Evolutionary conservation across 305 asterid genomes (phyloP).

Genomic region (Lippia alba): DNA sequence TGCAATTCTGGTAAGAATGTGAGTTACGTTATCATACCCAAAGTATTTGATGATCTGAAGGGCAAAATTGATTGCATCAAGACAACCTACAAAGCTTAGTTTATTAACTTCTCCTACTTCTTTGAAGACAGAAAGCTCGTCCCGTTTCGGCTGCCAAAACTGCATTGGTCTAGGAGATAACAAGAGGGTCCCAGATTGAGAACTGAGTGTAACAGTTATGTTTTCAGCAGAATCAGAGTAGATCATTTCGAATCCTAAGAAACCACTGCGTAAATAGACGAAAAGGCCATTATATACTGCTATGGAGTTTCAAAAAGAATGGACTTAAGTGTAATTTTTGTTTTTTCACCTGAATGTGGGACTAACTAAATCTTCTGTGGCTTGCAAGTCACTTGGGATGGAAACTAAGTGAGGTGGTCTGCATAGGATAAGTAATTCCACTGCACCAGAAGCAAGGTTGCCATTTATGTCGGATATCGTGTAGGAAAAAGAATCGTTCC

Average conservation of each 20-base stretch:
- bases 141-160: slow-evolving; percentile 69
- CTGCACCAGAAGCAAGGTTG: slow-evolving; percentile 73
- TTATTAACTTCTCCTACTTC: slow-evolving; percentile 41
- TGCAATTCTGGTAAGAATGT: neutral
- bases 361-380: slow-evolving; percentile 69
- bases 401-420: slow-evolving; percentile 80
- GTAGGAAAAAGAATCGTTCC: slow-evolving; percentile 76
- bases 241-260: slow-evolving; percentile 65
- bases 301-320: neutral
- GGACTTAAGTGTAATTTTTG: slow-evolving; percentile 1
- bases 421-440: slow-evolving; percentile 63
- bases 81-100: slow-evolving; percentile 61
- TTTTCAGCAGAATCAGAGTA: slow-evolving; percentile 73
- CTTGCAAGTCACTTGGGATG: slow-evolving; percentile 67
- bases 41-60: slow-evolving; percentile 75
- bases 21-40: slow-evolving; percentile 52
- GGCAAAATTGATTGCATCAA: slow-evolving; percentile 72
- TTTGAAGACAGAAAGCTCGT: slow-evolving; percentile 45
- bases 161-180: slow-evolving; percentile 71
- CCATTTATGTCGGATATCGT: slow-evolving; percentile 66
- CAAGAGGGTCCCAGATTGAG: slow-evolving; percentile 59
- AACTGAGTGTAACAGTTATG: slow-evolving; percentile 60
- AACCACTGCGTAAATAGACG: slow-evolving; percentile 69
- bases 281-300: neutral
- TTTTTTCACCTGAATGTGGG: slow-evolving; percentile 75